Percentiles rank a stretch among this genome's conserved stretches.
These are phyloP conservation scores for Trichoderma arundinaceum DNA, from an alignment of 2,329 filamentous ascomycete species.

Conservation along the genomic window DNA sequence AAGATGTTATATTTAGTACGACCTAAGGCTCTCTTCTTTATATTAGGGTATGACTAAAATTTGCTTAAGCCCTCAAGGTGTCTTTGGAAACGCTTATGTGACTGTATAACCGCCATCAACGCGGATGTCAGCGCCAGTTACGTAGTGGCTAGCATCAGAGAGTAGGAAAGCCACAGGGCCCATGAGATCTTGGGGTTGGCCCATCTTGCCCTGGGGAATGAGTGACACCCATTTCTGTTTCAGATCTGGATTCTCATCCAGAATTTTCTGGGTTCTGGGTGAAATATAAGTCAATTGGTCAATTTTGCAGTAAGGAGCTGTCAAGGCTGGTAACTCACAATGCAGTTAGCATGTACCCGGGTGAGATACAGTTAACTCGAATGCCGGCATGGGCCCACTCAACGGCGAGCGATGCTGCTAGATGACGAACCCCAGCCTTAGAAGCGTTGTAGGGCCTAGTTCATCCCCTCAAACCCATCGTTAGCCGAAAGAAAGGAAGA, in stretches of 20 bases:
- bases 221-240: conserved; percentile 89
- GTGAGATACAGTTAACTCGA: conserved; percentile 92
- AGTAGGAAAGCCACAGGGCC: conserved; percentile 87
- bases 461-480: background rate
- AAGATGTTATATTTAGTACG: background rate
- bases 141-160: conserved; percentile 77
- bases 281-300: conserved; percentile 21
- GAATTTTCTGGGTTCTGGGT: conserved; percentile 84
- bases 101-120: conserved; percentile 91
- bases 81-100: conserved; percentile 47
- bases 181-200: conserved; percentile 88
- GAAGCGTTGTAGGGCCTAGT: conserved; percentile 82
- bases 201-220: conserved; percentile 94
- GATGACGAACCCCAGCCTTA: conserved; percentile 89
- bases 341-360: conserved; percentile 95
- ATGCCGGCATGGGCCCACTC: conserved; percentile 92
- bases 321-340: conserved; percentile 63
- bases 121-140: conserved; percentile 74
- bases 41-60: background rate
- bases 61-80: background rate
- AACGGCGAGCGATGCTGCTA: conserved; percentile 85
- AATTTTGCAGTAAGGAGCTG: too few relatives aligned
- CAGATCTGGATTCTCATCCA: conserved; percentile 89
- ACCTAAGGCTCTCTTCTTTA: background rate
- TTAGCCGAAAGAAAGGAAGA: background rate